Evolutionary conservation across 163 green algal species (phyloP), one percentile per base, ranked within the genome.

Genomic region (Scenedesmus sp.): DNA sequence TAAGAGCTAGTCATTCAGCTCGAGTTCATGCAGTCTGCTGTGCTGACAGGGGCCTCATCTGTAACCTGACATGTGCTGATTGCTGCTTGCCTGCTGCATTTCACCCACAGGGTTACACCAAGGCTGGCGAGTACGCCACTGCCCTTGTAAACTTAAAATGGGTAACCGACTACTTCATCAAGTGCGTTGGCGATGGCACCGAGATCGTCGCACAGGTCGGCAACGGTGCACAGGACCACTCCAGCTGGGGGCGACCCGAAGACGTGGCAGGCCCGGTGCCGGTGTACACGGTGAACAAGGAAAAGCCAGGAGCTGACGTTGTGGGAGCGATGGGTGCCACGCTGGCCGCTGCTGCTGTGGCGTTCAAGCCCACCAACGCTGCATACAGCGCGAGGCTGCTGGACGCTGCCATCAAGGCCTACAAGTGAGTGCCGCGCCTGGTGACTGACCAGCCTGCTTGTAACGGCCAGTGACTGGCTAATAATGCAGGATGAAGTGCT

Each of bases 141-240:
- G 90, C 93, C 35, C 89, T 96, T 56, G 93, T 95, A 37, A 96
- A 91, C 65, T 70, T 98, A 5, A 91, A 89, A 79, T 97, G 94
- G 95, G 94, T 91, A 49, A 92, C 89, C 33, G 96, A 98, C 90
- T 98, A 98, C 92, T 91, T 98, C 86, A 89, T 96, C 33, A 98
- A 97, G 84, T 89, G 88, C 53, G 65, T 95, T 33, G 82, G 72
- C 20, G 86, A 93, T 22, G 89, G 89, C 53, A 90, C 53, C 33
- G 42, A 92, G 3, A 88, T 93, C 26, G 72, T 92, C 16, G 86
- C 46, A 24, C 91, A 93, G 35, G 91, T 93, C 30, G 87, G 87
- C 72, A 92, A 89, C 53, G 91, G 91, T 24, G 40, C 72, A 10
- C 73, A 92, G 56, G 91, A 93, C 26, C 90, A 93, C 59, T 20